Base-by-base conservation (phyloP, 139 green algal species). In the Ettlia oleoabundans region DNA sequence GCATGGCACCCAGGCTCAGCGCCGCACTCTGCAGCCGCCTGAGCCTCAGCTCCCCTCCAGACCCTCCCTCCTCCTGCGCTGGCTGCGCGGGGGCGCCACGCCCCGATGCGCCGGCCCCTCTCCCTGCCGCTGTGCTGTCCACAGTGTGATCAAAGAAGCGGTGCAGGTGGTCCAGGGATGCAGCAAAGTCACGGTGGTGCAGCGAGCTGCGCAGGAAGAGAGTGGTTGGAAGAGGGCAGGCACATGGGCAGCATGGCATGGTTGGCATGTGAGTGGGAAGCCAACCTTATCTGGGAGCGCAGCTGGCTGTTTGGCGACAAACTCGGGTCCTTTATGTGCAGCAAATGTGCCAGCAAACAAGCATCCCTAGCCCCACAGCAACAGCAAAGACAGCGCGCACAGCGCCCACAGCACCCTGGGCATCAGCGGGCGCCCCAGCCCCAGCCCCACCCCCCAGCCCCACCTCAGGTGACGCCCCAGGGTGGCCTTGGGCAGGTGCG, bases 1-100 rank as follows among this genome's bases (percentile, higher is more conserved):
- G 90, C 37, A 85, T 73, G 18, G 82, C n/a, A 13, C 82, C 88
- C 51, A 94, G 83, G 47, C 43, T 85, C 3, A 94, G 83, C 47
- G 92, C 80, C 26, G 86, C 90, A 19, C 68, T 80, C 63, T 90
- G 86, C 41, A 90, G 68, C 28, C 72, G 79, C 28, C 85, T 72
- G 3, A 81, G 81, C 55, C 67, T 58, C 21, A 19, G 62, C n/a
- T 41, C 41, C 41, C 32, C 55, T 35, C 65, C 78, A 33, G 43
- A 42, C 42, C 30, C 64, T 2, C 38, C 64, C 7, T 68, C n/a
- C 26, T 4, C 18, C 63, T 0, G 9, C 30, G 8, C 43, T 24
- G 77, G 40, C 43, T 22, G 42, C 38, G 42, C 32, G 15, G 21
- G 18, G 24, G 47, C 26, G 71, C 30, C 1, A 43, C n/a, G 76